A percentile compares a stretch with the other conserved stretches of the same genome.
phyloP scores from a whole-genome alignment of 139 green algal species.

The Micractinium conductrix region DNA sequence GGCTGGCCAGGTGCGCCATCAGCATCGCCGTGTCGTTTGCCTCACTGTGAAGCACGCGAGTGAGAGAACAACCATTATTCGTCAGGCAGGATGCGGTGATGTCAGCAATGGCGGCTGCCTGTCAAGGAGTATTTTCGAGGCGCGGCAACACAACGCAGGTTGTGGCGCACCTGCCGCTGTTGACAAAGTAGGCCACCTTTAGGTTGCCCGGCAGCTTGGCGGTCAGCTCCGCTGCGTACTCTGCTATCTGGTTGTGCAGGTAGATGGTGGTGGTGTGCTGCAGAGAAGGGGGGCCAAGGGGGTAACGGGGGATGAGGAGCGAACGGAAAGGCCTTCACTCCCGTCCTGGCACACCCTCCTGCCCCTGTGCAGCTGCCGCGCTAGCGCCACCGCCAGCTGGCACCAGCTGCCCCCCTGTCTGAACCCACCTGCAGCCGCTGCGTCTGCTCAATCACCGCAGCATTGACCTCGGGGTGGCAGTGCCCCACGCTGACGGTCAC shows the following conservation, averaged over 20 bases:
- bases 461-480: constrained; percentile 75
- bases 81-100: too few relatives aligned
- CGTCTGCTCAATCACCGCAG: constrained; percentile 55
- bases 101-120: too few relatives aligned
- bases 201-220: constrained; percentile 63
- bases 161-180: constrained; percentile 69
- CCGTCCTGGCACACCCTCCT: too few relatives aligned
- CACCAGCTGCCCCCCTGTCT: too few relatives aligned
- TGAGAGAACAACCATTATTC: too few relatives aligned
- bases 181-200: constrained; percentile 85
- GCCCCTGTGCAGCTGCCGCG: too few relatives aligned
- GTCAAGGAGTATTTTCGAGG: too few relatives aligned
- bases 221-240: constrained; percentile 74
- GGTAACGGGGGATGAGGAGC: too few relatives aligned
- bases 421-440: constrained; percentile 38
- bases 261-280: constrained; percentile 89
- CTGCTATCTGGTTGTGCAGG: constrained; percentile 66
- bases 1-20: constrained; percentile 52
- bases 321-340: too few relatives aligned
- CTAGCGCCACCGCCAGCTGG: too few relatives aligned
- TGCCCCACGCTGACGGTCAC: constrained; percentile 96
- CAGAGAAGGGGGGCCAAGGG: neutral
- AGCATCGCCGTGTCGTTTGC: constrained; percentile 89
- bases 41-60: constrained; percentile 44
- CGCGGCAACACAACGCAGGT: too few relatives aligned